Conservation (phyloP, 495 filamentous ascomycete species). For the Arthonia radiata region DNA sequence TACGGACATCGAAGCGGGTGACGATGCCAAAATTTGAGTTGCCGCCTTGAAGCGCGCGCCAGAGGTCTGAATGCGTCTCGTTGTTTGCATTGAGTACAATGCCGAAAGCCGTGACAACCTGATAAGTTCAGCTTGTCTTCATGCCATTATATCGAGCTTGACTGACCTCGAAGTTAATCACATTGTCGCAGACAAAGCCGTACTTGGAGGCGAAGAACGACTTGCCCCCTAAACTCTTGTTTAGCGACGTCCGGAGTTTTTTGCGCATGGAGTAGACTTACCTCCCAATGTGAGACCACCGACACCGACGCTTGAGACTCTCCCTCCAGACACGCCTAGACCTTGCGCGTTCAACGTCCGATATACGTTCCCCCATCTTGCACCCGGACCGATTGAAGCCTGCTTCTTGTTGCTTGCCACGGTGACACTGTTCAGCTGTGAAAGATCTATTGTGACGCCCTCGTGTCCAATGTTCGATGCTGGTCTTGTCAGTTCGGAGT, state of each 20-base stretch:
- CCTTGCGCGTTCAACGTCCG: conserved; percentile 18
- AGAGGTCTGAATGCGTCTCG: conserved; percentile 10
- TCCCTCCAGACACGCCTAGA: conserved; percentile 28
- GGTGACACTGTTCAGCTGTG: conserved; percentile 21
- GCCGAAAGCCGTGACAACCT: conserved; percentile 6
- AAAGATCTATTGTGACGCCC: conserved; percentile 32
- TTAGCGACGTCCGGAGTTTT: not conserved
- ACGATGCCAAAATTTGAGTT: conserved; percentile 18
- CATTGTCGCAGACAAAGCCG: conserved; percentile 27
- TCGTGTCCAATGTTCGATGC: too few species aligned
- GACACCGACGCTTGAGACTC: conserved; percentile 28
- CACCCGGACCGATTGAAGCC: conserved; percentile 20
- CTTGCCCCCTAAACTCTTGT: conserved; percentile 15
- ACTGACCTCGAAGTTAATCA: too few species aligned
- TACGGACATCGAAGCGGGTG: conserved; percentile 12
- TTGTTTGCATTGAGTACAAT: conserved; percentile 12
- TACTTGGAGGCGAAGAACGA: conserved; percentile 20
- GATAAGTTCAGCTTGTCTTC: not conserved
- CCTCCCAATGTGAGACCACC: conserved; percentile 32
- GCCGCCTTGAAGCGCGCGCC: conserved; percentile 16
- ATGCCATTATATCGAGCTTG: too few species aligned
- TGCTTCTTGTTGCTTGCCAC: conserved; percentile 17
- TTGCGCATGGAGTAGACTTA: not conserved
- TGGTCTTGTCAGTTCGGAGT: too few species aligned
- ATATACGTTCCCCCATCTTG: conserved; percentile 30